Conservation (phyloP, 208 protist species). For the Leishmania arabica region DNA sequence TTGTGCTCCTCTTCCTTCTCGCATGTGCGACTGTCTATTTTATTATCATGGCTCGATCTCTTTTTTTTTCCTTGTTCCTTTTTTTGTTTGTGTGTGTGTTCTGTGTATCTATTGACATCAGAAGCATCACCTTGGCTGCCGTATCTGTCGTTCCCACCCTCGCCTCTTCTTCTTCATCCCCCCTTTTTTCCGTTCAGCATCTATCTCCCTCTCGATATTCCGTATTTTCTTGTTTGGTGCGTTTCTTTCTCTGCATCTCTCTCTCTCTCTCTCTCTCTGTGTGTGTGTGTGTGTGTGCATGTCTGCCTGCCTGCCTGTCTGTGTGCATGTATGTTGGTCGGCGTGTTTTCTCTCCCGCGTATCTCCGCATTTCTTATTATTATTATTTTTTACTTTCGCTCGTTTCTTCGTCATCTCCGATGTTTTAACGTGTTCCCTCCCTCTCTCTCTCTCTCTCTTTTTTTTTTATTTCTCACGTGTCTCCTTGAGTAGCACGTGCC, state of each 20-base stretch:
- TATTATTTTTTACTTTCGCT: too few relatives aligned
- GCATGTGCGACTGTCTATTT: not conserved
- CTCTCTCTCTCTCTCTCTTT: not conserved
- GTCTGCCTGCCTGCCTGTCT: not conserved
- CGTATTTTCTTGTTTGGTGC: not conserved
- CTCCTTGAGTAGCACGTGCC: not conserved
- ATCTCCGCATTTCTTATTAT: not conserved
- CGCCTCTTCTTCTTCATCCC: not conserved
- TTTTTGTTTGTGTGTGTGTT: too few relatives aligned
- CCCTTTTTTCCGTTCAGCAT: not conserved
- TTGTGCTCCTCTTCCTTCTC: not conserved
- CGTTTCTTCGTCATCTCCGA: not conserved
- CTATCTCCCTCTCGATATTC: not conserved
- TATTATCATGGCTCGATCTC: not conserved
- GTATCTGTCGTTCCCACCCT: not conserved
- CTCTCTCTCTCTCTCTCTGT: not conserved
- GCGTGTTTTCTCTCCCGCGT: not conserved
- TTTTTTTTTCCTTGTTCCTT: not conserved
- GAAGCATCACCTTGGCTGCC: not conserved
- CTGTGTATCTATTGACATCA: not conserved
- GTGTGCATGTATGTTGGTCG: too few relatives aligned
- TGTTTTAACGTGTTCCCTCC: not conserved
- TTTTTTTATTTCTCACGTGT: not conserved
- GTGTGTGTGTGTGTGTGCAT: too few relatives aligned
- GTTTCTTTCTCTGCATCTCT: not conserved